Conservation (phyloP, 441 rosid genomes). For the Adansonia gregorii region DNA sequence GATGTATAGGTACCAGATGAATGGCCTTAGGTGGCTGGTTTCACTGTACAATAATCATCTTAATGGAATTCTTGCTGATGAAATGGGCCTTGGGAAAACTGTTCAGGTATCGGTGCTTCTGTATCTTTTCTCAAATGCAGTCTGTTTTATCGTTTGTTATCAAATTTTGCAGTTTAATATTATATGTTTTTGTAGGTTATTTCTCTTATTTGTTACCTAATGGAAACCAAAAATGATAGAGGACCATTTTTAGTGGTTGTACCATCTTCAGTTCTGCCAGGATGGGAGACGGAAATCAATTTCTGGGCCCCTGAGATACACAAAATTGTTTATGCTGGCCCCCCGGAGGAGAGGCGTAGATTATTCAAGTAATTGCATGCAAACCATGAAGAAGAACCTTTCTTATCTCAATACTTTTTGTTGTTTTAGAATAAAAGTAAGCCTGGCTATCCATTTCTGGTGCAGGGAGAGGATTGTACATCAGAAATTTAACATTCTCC, state of each 20-base stretch:
- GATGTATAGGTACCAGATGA: slow-evolving; percentile 88
- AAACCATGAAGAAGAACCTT: slow-evolving; percentile 16
- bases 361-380: slow-evolving; percentile 72
- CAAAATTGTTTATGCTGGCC: slow-evolving; percentile 83
- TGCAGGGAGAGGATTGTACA: slow-evolving; percentile 91
- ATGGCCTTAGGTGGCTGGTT: slow-evolving; percentile 92
- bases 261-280: slow-evolving; percentile 93
- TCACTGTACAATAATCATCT: slow-evolving; percentile 89
- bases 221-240: slow-evolving; percentile 92
- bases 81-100: slow-evolving; percentile 99
- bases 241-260: slow-evolving; percentile 97
- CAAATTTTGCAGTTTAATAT: slow-evolving; percentile 15
- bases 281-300: slow-evolving; percentile 90
- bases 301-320: slow-evolving; percentile 86
- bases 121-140: slow-evolving; percentile 19
- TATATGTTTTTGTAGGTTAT: slow-evolving; percentile 60
- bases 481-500: slow-evolving; percentile 84
- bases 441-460: slow-evolving; percentile 32
- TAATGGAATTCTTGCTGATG: slow-evolving; percentile 97
- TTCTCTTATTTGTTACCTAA: slow-evolving; percentile 88
- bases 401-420: slow-evolving; percentile 24
- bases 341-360: slow-evolving; percentile 92
- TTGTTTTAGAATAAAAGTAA: slow-evolving; percentile 23
- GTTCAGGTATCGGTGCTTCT: slow-evolving; percentile 64
- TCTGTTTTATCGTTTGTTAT: slow-evolving; percentile 15